phyloP scores from a whole-genome alignment of 495 filamentous ascomycete species.

The Neurospora hispaniola region DNA sequence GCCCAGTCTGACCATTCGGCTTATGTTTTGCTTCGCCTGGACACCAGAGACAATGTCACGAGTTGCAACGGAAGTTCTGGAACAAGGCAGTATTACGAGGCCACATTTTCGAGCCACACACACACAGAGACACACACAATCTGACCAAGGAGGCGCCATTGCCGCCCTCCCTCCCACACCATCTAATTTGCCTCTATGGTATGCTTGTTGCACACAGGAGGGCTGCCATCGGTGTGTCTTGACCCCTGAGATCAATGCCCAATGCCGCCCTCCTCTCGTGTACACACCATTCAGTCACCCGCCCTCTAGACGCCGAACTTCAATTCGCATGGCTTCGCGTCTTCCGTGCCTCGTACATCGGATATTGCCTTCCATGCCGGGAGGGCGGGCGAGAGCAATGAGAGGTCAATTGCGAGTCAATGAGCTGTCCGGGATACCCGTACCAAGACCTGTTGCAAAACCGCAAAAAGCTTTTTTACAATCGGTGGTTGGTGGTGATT shows the following conservation, averaged over 20 bases:
- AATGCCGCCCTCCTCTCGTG: background rate
- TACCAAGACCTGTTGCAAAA: background rate
- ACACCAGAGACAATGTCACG: background rate
- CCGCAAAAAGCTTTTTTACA: background rate
- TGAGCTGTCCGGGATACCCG: background rate
- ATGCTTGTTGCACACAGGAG: background rate
- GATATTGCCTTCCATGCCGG: background rate
- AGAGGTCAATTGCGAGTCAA: background rate
- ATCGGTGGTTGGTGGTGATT: background rate
- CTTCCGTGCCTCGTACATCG: background rate
- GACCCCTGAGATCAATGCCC: background rate
- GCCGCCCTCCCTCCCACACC: background rate
- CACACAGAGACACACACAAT: background rate
- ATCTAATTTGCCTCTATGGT: background rate
- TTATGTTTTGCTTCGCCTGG: background rate
- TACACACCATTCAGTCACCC: background rate
- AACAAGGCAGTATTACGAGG: background rate
- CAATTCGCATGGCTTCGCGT: background rate
- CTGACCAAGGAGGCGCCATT: background rate
- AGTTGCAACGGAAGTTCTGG: background rate
- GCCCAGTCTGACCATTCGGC: background rate
- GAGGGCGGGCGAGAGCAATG: background rate
- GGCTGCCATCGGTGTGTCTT: background rate
- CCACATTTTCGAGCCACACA: background rate
- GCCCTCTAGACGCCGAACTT: background rate